phyloP scores from a whole-genome alignment of 495 filamentous ascomycete species.

The Hyaloscypha variabilis region DNA sequence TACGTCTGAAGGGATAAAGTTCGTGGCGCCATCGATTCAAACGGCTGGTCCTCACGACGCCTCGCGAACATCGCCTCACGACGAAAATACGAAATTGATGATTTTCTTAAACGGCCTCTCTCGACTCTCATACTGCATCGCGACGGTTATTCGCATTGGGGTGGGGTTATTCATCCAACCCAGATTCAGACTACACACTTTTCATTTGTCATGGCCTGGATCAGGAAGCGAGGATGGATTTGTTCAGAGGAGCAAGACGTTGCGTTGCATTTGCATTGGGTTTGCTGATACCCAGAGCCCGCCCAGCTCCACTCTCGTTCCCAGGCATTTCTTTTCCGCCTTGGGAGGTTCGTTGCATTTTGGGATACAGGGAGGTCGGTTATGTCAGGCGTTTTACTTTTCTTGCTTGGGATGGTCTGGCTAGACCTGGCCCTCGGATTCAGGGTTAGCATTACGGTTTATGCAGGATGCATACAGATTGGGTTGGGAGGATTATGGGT shows the following conservation, averaged over 20 bases:
- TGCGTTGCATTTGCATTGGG: constrained; percentile 34
- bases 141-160: constrained; percentile 27
- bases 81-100: constrained; percentile 18
- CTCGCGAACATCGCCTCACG: not conserved
- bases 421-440: not conserved
- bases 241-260: constrained; percentile 12
- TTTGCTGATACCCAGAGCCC: constrained; percentile 35
- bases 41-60: constrained; percentile 1
- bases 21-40: constrained; percentile 14
- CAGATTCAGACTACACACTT: constrained; percentile 24
- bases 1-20: constrained; percentile 14
- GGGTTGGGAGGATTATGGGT: not conserved
- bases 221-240: constrained; percentile 7
- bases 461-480: constrained; percentile 11
- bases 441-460: not conserved
- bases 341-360: constrained; percentile 7
- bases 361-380: constrained; percentile 9
- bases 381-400: constrained; percentile 14
- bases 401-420: not conserved
- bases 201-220: constrained; percentile 30
- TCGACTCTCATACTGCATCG: constrained; percentile 19
- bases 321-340: constrained; percentile 13
- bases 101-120: constrained; percentile 15
- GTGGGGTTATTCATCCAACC: constrained; percentile 25
- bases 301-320: constrained; percentile 35